A percentile compares a stretch with the other conserved stretches of the same genome.
These are phyloP conservation scores for Candida koratica DNA, from an alignment of 805 yeast species.

Conservation along the genomic window DNA sequence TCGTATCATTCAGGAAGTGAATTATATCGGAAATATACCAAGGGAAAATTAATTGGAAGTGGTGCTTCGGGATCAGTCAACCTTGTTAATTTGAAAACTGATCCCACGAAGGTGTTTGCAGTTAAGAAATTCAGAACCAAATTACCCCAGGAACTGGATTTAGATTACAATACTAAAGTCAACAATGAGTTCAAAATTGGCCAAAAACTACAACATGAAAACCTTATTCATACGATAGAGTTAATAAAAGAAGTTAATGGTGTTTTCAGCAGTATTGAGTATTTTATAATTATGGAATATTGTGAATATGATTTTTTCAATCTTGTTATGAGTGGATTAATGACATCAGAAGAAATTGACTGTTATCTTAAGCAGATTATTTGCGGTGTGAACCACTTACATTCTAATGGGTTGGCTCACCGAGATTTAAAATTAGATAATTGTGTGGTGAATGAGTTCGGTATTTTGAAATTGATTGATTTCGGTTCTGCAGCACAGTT, in stretches of 20 bases:
- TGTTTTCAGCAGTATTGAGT: constrained; percentile 25
- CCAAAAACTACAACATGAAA: constrained; percentile 65
- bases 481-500: constrained; percentile 91
- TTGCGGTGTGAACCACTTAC: constrained; percentile 72
- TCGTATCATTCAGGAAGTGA: constrained; percentile 21
- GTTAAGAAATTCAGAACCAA: constrained; percentile 80
- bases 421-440: constrained; percentile 90
- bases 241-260: constrained; percentile 58
- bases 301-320: constrained; percentile 90
- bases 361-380: constrained; percentile 84
- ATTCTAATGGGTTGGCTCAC: constrained; percentile 82
- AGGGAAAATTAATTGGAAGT: constrained; percentile 74
- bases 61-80: constrained; percentile 97
- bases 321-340: constrained; percentile 82
- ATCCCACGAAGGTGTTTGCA: constrained; percentile 59
- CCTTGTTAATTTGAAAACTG: constrained; percentile 58
- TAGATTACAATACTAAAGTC: constrained; percentile 73
- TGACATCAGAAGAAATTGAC: constrained; percentile 63
- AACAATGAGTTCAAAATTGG: constrained; percentile 81
- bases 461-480: constrained; percentile 83
- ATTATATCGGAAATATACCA: constrained; percentile 49
- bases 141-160: constrained; percentile 55
- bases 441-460: constrained; percentile 74
- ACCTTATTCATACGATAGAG: constrained; percentile 77
- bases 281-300: constrained; percentile 85